phyloP scores from a whole-genome alignment of 352 stramenopile genomes.

The Globisporangium carolinianum region DNA sequence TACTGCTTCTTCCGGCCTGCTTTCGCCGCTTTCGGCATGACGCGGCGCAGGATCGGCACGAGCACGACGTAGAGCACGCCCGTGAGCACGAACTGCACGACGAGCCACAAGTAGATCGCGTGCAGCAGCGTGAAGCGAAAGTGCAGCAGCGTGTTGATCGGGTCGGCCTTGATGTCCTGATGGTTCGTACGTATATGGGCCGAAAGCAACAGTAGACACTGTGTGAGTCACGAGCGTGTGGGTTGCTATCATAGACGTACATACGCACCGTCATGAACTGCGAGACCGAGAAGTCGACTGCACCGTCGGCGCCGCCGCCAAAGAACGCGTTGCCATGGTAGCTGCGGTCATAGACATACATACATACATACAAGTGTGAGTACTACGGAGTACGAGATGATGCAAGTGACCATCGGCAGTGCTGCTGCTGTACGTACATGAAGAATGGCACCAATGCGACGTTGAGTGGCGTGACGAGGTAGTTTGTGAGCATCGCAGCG shows the following conservation, averaged over 20 bases:
- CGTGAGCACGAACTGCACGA: slow-evolving; percentile 54
- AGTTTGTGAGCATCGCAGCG: slow-evolving; percentile 80
- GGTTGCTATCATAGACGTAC: background rate
- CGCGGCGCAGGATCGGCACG: slow-evolving; percentile 47
- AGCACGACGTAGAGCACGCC: slow-evolving; percentile 57
- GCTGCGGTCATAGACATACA: slow-evolving; percentile 13
- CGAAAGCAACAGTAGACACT: background rate
- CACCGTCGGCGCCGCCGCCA: slow-evolving; percentile 25
- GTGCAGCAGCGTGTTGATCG: slow-evolving; percentile 59
- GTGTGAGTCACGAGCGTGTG: background rate
- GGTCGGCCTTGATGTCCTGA: slow-evolving; percentile 63
- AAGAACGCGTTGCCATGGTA: slow-evolving; percentile 56
- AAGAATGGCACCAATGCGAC: slow-evolving; percentile 69
- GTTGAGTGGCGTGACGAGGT: slow-evolving; percentile 73
- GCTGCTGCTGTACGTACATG: slow-evolving; percentile 35
- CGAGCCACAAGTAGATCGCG: slow-evolving; percentile 78
- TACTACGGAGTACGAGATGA: background rate
- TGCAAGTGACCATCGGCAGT: no score
- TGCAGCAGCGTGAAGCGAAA: slow-evolving; percentile 79
- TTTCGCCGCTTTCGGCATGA: slow-evolving; percentile 49
- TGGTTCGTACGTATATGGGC: background rate
- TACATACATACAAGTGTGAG: background rate
- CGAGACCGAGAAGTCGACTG: slow-evolving; percentile 56
- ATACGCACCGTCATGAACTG: slow-evolving; percentile 45
- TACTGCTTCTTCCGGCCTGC: slow-evolving; percentile 20